phyloP scores from a whole-genome alignment of 2,329 filamentous ascomycete genomes.

The Colletotrichum nymphaeae region DNA sequence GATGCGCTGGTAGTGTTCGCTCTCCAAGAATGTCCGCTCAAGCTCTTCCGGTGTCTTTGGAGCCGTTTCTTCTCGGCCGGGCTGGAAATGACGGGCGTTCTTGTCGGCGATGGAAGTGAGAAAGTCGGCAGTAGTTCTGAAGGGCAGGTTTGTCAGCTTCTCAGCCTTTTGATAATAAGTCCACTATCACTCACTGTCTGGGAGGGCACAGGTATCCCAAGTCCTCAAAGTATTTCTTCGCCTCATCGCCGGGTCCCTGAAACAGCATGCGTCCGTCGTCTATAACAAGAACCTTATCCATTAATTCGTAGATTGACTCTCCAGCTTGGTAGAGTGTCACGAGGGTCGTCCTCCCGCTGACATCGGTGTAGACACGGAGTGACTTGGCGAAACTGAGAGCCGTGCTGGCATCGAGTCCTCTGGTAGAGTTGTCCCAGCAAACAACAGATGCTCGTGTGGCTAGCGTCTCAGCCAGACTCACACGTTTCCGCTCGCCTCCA shows the following conservation, averaged over 20 bases:
- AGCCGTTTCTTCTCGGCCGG: conserved; percentile 67
- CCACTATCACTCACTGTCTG: conserved; percentile 57
- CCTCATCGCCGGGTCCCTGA: conserved; percentile 76
- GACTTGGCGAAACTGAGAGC: conserved; percentile 82
- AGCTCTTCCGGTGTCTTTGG: conserved; percentile 74
- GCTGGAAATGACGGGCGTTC: conserved; percentile 70
- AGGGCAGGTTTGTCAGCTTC: conserved; percentile 62
- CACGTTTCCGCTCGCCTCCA: conserved; percentile 84
- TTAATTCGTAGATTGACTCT: conserved; percentile 59
- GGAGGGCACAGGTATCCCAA: conserved; percentile 72
- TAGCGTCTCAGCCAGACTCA: conserved; percentile 82
- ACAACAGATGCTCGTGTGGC: conserved; percentile 79
- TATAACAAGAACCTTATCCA: conserved; percentile 86
- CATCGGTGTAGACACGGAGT: conserved; percentile 79
- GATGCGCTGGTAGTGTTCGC: conserved; percentile 65
- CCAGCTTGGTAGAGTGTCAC: conserved; percentile 57
- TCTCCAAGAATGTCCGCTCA: conserved; percentile 68
- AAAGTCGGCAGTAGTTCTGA: conserved; percentile 74
- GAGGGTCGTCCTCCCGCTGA: conserved; percentile 69
- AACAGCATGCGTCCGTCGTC: conserved; percentile 80
- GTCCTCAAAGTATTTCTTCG: conserved; percentile 79
- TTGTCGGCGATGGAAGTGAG: conserved; percentile 76
- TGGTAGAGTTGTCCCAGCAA: conserved; percentile 84
- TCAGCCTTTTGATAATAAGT: conserved; percentile 42
- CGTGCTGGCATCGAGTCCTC: conserved; percentile 83